These are phyloP conservation scores for Acrodontium crateriforme DNA, from an alignment of 2,329 filamentous ascomycete species.

Conservation along the genomic window DNA sequence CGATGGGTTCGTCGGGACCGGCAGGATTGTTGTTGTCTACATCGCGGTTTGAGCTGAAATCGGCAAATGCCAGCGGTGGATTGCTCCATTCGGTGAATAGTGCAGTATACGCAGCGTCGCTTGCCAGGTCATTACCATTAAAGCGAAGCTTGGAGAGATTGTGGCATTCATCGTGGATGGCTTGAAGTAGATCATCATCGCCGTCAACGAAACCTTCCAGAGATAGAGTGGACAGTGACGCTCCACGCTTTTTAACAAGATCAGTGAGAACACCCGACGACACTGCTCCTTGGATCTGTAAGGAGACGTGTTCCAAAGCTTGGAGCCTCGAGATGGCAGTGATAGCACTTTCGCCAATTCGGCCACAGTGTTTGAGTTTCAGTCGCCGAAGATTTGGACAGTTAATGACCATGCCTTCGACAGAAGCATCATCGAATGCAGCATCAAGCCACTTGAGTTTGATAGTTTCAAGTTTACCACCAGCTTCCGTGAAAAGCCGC, in stretches of 20 bases:
- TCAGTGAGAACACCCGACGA: slow-evolving; percentile 44
- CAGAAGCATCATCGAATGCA: slow-evolving; percentile 59
- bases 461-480: slow-evolving; percentile 49
- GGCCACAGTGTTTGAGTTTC: slow-evolving; percentile 71
- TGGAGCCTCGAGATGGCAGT: slow-evolving; percentile 46
- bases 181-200: slow-evolving; percentile 55
- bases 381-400: slow-evolving; percentile 60
- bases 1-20: slow-evolving; percentile 48
- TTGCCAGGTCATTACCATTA: slow-evolving; percentile 60
- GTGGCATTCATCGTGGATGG: slow-evolving; percentile 57
- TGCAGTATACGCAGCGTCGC: slow-evolving; percentile 56
- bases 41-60: slow-evolving; percentile 65
- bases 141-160: slow-evolving; percentile 65
- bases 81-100: slow-evolving; percentile 71
- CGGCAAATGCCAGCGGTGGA: slow-evolving; percentile 52
- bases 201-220: slow-evolving; percentile 53
- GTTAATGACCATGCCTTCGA: slow-evolving; percentile 45
- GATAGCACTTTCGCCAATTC: slow-evolving; percentile 53
- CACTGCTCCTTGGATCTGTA: slow-evolving; percentile 50
- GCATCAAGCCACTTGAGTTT: slow-evolving; percentile 76
- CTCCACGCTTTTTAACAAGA: slow-evolving; percentile 49
- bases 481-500: slow-evolving; percentile 52
- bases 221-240: slow-evolving; percentile 60
- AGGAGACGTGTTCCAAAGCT: slow-evolving; percentile 58
- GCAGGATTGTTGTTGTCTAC: slow-evolving; percentile 58